These are phyloP conservation scores for Lasiodiplodia sp. DNA, from an alignment of 2,329 filamentous ascomycete species.

Conservation along the genomic window DNA sequence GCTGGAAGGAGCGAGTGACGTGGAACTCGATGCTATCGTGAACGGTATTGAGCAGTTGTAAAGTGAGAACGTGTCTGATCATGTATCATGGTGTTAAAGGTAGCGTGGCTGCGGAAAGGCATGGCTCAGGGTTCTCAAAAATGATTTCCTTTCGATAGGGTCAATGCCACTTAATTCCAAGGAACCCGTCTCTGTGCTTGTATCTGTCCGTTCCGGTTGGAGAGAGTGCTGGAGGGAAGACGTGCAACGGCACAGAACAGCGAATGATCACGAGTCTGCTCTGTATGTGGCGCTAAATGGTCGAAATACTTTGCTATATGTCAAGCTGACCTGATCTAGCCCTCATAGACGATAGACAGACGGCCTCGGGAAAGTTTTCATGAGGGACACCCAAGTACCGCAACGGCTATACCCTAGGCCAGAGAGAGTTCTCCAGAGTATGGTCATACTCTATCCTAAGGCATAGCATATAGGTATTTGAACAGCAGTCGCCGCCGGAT, in stretches of 20 bases:
- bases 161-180: background rate
- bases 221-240: background rate
- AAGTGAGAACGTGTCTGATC: background rate
- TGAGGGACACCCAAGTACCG: too few relatives aligned
- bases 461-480: too few relatives aligned
- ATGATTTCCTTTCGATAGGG: background rate
- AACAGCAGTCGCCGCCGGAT: background rate
- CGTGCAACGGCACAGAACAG: too few relatives aligned
- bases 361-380: too few relatives aligned
- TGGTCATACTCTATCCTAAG: too few relatives aligned
- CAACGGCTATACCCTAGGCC: too few relatives aligned
- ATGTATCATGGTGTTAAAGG: background rate
- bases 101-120: background rate
- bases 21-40: slow-evolving; percentile 24
- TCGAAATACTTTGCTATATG: too few relatives aligned
- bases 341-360: too few relatives aligned
- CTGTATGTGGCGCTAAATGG: too few relatives aligned
- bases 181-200: background rate
- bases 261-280: too few relatives aligned
- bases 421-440: too few relatives aligned
- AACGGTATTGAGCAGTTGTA: slow-evolving; percentile 28
- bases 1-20: slow-evolving; percentile 32
- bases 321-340: too few relatives aligned
- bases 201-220: background rate
- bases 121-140: background rate